These are phyloP conservation scores for Aspergillus pseudotamarii DNA, from an alignment of 2,329 filamentous ascomycete species.

Conservation along the genomic window DNA sequence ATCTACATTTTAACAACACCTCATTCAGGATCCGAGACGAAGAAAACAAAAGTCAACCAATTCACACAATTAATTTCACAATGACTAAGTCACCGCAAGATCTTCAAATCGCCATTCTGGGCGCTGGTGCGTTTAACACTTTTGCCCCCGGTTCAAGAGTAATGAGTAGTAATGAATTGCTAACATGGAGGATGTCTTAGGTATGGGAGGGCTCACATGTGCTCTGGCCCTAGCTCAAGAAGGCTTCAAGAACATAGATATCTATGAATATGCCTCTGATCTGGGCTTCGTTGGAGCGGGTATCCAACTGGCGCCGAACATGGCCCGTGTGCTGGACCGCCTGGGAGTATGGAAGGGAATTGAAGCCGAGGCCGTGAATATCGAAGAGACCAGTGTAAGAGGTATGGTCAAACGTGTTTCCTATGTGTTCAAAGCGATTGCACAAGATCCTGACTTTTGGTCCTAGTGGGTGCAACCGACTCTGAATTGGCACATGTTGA, in stretches of 20 bases:
- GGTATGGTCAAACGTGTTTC: conserved; percentile 43
- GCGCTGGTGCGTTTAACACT: conserved; percentile 41
- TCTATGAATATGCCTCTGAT: conserved; percentile 73
- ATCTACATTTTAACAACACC: not conserved
- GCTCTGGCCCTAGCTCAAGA: conserved; percentile 75
- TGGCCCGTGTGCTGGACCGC: conserved; percentile 73
- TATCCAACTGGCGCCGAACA: conserved; percentile 82
- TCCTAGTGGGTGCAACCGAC: conserved; percentile 66
- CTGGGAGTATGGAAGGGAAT: conserved; percentile 75
- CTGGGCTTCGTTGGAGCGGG: conserved; percentile 83
- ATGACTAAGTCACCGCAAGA: conserved; percentile 35
- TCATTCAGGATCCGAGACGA: no score
- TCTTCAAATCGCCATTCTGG: conserved; percentile 49
- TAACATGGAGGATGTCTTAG: conserved; percentile 7
- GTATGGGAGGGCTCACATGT: conserved; percentile 76
- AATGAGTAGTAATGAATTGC: not conserved
- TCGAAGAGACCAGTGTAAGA: conserved; percentile 72
- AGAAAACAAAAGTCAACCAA: no score
- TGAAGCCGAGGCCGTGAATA: conserved; percentile 69
- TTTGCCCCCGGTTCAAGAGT: not conserved
- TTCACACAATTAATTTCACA: not conserved
- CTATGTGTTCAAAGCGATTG: no score
- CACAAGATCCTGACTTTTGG: not conserved
- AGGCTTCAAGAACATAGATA: conserved; percentile 72
- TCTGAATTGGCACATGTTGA: conserved; percentile 71